Base-by-base conservation (phyloP, 2,329 filamentous ascomycete genomes). In the Calonectria hawksworthii region DNA sequence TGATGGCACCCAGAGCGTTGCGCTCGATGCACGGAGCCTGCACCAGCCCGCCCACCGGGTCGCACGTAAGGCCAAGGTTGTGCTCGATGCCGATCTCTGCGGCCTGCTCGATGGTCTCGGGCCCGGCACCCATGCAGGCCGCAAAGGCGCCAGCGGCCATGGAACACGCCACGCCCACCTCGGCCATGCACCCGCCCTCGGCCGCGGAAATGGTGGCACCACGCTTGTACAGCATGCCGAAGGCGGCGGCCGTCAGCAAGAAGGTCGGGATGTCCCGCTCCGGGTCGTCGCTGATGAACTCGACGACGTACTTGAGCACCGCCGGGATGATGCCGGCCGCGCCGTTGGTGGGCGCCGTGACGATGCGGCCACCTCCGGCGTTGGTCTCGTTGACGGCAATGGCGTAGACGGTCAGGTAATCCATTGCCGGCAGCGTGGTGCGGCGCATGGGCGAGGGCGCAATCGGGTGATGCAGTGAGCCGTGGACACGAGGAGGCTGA, bases 301-400 rank as follows among this genome's bases (percentile, higher is more conserved):
- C 88, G 71, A 88, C 79, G 1, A 84, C 86, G 80, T 89, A 89
- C 75, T 89, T 89, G 34, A 89, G 85, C 36, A 89, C 88, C 4
- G 88, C 84, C 1, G 88, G 88, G 67, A 89, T 89, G 77, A 89
- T 89, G 32, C 88, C 88, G 1, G 88, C 88, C 0, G 88, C 88
- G 18, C 88, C 88, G 75, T 89, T 89, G 26, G 88, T 89, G 2
- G 88, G 88, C 1, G 88, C 88, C 2, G 88, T 89, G 23, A 89
- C 88, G 74, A 89, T 88, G 36, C 88, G 86, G 0, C 88, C 88
- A 16, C 88, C 88, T 0, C 86, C 87, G 2, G 88, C 88, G 70
- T 89, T 89, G n/a, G 88, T 89, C 80, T 89, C 88, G 76, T 89
- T 89, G 30, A 89, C 88, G 0, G 88, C 88, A 26, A 89, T 89